Evolutionary conservation across 495 filamentous ascomycete genomes (phyloP).

Genomic region (Penicillium cosmopolitanum): DNA sequence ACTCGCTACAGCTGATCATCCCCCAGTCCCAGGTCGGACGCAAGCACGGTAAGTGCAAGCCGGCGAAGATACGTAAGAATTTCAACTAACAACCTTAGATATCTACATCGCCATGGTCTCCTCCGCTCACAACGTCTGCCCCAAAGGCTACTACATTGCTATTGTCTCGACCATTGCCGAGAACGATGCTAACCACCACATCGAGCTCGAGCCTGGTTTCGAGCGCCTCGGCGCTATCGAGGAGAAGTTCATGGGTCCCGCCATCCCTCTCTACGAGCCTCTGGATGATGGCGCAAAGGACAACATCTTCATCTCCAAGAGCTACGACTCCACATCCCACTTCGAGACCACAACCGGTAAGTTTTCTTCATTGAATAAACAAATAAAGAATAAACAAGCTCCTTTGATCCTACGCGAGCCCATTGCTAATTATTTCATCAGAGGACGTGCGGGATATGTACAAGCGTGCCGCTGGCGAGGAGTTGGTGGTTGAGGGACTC

Average conservation of each 20-base stretch:
- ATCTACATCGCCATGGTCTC: conserved; percentile 98
- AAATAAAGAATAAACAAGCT: no score
- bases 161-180: conserved; percentile 98
- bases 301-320: conserved; percentile 96
- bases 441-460: conserved; percentile 97
- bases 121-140: conserved; percentile 95
- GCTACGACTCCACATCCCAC: conserved; percentile 96
- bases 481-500: conserved; percentile 70
- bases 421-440: conserved; percentile 13
- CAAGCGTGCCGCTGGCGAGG: conserved; percentile 80
- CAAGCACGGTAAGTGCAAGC: conserved; percentile 72
- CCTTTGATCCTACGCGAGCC: conserved; percentile 2
- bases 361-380: conserved; percentile 1
- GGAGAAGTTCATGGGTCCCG: conserved; percentile 94
- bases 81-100: conserved; percentile 57
- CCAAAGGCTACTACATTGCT: conserved; percentile 98
- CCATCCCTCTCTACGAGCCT: conserved; percentile 93
- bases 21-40: conserved; percentile 95
- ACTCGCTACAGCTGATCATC: conserved; percentile 95
- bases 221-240: conserved; percentile 92
- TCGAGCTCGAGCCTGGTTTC: conserved; percentile 92
- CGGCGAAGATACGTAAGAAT: background rate
- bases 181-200: conserved; percentile 85
- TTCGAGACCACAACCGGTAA: conserved; percentile 88
- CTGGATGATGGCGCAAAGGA: conserved; percentile 83